Percentiles rank a stretch among this genome's conserved stretches.
Evolutionary conservation across 371 early-diverging fungal species (phyloP).

Genomic region (Lichtheimia hyalospora): DNA sequence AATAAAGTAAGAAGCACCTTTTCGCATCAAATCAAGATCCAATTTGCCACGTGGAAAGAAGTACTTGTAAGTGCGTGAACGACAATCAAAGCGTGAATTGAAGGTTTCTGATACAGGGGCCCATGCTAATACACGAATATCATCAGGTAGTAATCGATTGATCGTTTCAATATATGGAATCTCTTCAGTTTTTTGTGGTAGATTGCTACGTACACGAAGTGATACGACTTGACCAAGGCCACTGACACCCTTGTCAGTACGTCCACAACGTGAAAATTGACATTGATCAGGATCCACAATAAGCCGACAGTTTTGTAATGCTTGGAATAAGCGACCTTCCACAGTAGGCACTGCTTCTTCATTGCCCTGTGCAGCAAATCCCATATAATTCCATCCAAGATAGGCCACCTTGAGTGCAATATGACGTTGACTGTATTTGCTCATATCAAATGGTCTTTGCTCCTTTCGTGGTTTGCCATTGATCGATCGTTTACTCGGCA

Average conservation of each 20-base stretch:
- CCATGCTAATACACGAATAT: constrained; percentile 94
- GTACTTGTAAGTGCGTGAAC: constrained; percentile 89
- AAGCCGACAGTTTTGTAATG: constrained; percentile 71
- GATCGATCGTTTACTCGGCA: background rate
- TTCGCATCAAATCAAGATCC: constrained; percentile 71
- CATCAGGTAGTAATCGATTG: constrained; percentile 84
- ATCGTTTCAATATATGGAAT: constrained; percentile 82
- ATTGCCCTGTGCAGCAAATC: constrained; percentile 75
- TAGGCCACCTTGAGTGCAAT: constrained; percentile 91
- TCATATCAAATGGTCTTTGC: constrained; percentile 77
- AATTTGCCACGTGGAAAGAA: constrained; percentile 77
- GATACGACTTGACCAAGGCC: constrained; percentile 91
- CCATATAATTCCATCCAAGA: constrained; percentile 90
- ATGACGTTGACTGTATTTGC: constrained; percentile 71
- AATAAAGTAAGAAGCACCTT: constrained; percentile 67
- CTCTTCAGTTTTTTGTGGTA: constrained; percentile 50
- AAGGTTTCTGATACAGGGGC: constrained; percentile 77
- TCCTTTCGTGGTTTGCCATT: constrained; percentile 24
- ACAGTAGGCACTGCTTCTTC: constrained; percentile 67
- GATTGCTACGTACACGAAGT: constrained; percentile 71
- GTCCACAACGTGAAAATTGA: constrained; percentile 84
- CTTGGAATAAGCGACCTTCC: constrained; percentile 82
- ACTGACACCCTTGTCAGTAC: constrained; percentile 96
- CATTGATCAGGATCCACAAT: constrained; percentile 60
- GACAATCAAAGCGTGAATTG: constrained; percentile 89